Percentiles rank a stretch among this genome's conserved stretches.
Evolutionary conservation across 306 rosid species (phyloP).

Genomic region (Glycine tomentella): DNA sequence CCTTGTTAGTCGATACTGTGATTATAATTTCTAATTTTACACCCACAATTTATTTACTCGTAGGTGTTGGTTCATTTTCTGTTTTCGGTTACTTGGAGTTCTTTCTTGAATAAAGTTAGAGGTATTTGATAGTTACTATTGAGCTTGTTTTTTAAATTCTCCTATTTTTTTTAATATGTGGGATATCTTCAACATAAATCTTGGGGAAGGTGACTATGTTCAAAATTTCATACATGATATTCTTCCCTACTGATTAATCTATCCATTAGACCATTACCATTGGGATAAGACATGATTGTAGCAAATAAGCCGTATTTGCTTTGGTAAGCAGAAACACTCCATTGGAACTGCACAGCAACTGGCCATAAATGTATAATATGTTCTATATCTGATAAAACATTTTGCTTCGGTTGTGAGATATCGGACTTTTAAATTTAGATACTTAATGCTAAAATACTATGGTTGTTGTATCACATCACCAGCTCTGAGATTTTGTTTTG

Average conservation of each 20-base stretch:
- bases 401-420: no score
- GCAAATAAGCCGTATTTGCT: not conserved
- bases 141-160: not conserved
- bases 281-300: not conserved
- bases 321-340: slow-evolving; percentile 22
- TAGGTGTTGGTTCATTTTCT: slow-evolving; percentile 3
- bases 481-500: not conserved
- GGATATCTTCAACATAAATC: not conserved
- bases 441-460: not conserved
- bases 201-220: slow-evolving; percentile 18
- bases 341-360: slow-evolving; percentile 8
- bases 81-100: not conserved
- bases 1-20: slow-evolving; percentile 9
- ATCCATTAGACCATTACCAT: not conserved
- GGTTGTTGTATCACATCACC: not conserved
- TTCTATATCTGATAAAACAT: not conserved
- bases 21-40: slow-evolving; percentile 2
- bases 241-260: not conserved
- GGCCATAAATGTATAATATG: slow-evolving; percentile 7
- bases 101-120: not conserved
- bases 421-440: not conserved
- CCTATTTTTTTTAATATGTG: not conserved
- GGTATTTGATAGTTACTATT: slow-evolving; percentile 8
- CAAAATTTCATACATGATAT: not conserved
- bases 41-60: not conserved